These are phyloP conservation scores for Phanerochaete sordida DNA, from an alignment of 768 basidiomycete species.

Conservation along the genomic window DNA sequence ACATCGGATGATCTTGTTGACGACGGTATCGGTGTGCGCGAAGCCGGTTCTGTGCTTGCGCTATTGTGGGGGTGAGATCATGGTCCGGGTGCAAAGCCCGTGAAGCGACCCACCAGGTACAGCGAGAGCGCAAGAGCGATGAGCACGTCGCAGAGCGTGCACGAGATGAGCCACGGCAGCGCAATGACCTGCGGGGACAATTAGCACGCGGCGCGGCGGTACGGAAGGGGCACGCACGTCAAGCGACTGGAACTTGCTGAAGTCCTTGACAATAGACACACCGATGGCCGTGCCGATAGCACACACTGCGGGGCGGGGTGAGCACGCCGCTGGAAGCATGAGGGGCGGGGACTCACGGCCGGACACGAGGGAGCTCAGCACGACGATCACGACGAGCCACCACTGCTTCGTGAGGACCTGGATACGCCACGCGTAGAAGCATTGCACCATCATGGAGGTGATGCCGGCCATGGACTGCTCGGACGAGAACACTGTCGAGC, in stretches of 20 bases:
- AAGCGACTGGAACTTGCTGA: slow-evolving; percentile 9
- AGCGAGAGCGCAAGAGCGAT: slow-evolving; percentile 5
- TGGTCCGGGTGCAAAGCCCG: neutral
- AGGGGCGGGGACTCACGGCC: neutral
- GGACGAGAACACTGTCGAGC: slow-evolving; percentile 9
- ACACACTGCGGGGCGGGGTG: neutral
- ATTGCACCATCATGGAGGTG: slow-evolving; percentile 13
- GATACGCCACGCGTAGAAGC: slow-evolving; percentile 18
- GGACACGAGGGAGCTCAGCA: slow-evolving; percentile 1
- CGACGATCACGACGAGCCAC: slow-evolving; percentile 8
- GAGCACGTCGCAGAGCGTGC: slow-evolving; percentile 10
- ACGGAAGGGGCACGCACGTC: neutral
- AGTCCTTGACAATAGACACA: slow-evolving; percentile 9
- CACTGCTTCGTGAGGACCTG: slow-evolving; percentile 11
- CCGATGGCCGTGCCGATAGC: slow-evolving; percentile 14
- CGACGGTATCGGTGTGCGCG: slow-evolving; percentile 9
- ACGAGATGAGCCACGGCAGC: slow-evolving; percentile 8
- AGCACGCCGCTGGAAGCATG: neutral
- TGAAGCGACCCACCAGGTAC: slow-evolving; percentile 3
- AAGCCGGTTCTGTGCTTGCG: slow-evolving; percentile 13
- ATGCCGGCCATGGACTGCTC: slow-evolving; percentile 7
- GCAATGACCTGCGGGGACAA: neutral
- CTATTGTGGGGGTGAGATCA: slow-evolving; percentile 13
- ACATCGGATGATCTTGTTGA: slow-evolving; percentile 20
- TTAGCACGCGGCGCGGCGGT: neutral